A percentile compares a stretch with the other conserved stretches of the same genome.
These are phyloP conservation scores for Podospora bellae-mahoneyi DNA, from an alignment of 495 filamentous ascomycete species.

Conservation along the genomic window DNA sequence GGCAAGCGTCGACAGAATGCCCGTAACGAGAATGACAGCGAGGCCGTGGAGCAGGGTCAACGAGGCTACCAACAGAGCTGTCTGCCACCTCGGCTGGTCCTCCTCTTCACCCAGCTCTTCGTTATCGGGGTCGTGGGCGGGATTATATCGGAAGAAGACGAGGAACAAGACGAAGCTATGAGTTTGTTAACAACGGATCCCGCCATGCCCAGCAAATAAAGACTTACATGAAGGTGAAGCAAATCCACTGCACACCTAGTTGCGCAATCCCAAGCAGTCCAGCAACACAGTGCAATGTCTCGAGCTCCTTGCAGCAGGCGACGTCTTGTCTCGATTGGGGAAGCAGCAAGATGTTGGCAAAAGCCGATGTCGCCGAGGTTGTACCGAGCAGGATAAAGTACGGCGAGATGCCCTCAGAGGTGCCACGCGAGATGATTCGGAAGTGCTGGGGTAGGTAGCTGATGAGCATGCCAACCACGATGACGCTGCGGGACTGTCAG, in stretches of 20 bases:
- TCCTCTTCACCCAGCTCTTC: slow-evolving; percentile 31
- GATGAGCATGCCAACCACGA: slow-evolving; percentile 83
- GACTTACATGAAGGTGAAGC: slow-evolving; percentile 87
- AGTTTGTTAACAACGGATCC: neutral
- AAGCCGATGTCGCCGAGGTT: slow-evolving; percentile 78
- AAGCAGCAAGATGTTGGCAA: slow-evolving; percentile 86
- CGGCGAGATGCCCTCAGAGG: slow-evolving; percentile 93
- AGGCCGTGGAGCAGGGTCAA: slow-evolving; percentile 70
- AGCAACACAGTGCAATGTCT: slow-evolving; percentile 76
- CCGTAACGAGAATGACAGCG: slow-evolving; percentile 60
- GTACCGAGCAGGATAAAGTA: slow-evolving; percentile 90
- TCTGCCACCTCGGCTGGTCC: slow-evolving; percentile 61
- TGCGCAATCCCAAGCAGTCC: slow-evolving; percentile 84
- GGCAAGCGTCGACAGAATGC: slow-evolving; percentile 55
- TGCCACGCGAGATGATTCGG: slow-evolving; percentile 80
- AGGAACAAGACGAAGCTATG: slow-evolving; percentile 78
- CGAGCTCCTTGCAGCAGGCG: slow-evolving; percentile 76
- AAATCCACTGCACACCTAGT: slow-evolving; percentile 84
- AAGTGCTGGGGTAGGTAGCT: slow-evolving; percentile 95
- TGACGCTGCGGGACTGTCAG: slow-evolving; percentile 54
- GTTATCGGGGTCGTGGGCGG: slow-evolving; percentile 44
- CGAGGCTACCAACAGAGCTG: slow-evolving; percentile 67
- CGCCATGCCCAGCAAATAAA: neutral
- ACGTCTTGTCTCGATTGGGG: slow-evolving; percentile 74
- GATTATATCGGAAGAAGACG: slow-evolving; percentile 72